Evolutionary conservation across 2,329 filamentous ascomycete genomes (phyloP).

Genomic region (Hysterium pulicare): DNA sequence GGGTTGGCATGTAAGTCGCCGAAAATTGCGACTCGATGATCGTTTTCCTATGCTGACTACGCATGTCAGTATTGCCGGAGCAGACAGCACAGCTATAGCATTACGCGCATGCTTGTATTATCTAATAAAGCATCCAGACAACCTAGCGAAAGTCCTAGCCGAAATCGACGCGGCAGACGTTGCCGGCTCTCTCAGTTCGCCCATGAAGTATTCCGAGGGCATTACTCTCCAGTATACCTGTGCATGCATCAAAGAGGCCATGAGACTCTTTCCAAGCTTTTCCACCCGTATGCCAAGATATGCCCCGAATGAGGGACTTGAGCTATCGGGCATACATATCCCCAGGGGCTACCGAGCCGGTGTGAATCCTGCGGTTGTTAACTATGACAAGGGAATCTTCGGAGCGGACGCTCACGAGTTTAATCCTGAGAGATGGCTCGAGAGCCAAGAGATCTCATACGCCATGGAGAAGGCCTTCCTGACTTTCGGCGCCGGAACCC

Average conservation of each 20-base stretch:
- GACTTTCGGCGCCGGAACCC: slow-evolving; percentile 3
- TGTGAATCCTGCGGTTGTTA: slow-evolving; percentile 31
- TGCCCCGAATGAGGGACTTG: slow-evolving; percentile 7
- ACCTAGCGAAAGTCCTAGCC: slow-evolving; percentile 9
- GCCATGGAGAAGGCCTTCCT: slow-evolving; percentile 6
- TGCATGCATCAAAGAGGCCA: slow-evolving; percentile 26
- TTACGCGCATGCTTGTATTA: slow-evolving; percentile 39
- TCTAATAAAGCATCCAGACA: slow-evolving; percentile 31
- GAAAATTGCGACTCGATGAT: background rate
- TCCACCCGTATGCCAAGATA: slow-evolving; percentile 20
- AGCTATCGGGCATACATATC: slow-evolving; percentile 15
- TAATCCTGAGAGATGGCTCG: slow-evolving; percentile 47
- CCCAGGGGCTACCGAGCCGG: slow-evolving; percentile 26
- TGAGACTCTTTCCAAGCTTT: slow-evolving; percentile 5
- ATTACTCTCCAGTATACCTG: slow-evolving; percentile 16
- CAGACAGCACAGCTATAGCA: slow-evolving; percentile 35
- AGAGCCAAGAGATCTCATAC: background rate
- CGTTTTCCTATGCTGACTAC: slow-evolving; percentile 7
- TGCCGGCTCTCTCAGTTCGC: background rate
- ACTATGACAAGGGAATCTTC: slow-evolving; percentile 40
- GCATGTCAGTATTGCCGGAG: slow-evolving; percentile 31
- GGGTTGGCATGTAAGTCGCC: slow-evolving; percentile 19
- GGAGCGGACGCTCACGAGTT: slow-evolving; percentile 45
- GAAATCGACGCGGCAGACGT: slow-evolving; percentile 17
- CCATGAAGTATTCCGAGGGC: slow-evolving; percentile 3